These are phyloP conservation scores for Ogataea hybrid DNA, from an alignment of 1,139 yeast species.

Conservation along the genomic window DNA sequence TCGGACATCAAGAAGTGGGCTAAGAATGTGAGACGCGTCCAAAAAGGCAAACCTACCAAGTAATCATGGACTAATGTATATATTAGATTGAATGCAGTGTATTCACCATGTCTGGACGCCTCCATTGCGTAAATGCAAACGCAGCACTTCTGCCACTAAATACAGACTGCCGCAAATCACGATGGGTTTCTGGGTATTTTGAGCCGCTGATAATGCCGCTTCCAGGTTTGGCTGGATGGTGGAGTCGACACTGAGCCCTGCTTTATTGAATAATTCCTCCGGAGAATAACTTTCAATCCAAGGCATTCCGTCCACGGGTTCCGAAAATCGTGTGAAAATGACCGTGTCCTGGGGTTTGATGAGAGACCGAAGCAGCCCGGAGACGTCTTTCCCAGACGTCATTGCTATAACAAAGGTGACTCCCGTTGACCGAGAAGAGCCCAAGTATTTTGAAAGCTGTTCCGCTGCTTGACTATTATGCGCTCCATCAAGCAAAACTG, in stretches of 20 bases:
- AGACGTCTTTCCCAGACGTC: constrained; percentile 68
- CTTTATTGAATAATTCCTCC: constrained; percentile 36
- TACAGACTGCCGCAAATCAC: constrained; percentile 79
- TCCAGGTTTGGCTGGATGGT: constrained; percentile 9
- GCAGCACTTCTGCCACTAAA: constrained; percentile 65
- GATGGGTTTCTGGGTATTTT: constrained; percentile 19
- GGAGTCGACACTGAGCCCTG: constrained; percentile 37
- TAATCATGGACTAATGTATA: background rate
- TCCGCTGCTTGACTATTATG: constrained; percentile 84
- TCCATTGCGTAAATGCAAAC: constrained; percentile 31
- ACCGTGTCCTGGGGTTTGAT: constrained; percentile 52
- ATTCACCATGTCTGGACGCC: constrained; percentile 2
- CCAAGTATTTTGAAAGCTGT: constrained; percentile 53
- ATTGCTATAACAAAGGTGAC: constrained; percentile 69
- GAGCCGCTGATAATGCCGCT: constrained; percentile 12
- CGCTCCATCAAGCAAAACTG: constrained; percentile 80
- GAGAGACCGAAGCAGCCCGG: constrained; percentile 50
- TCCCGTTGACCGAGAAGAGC: background rate
- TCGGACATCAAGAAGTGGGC: constrained; percentile 32
- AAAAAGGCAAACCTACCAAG: constrained; percentile 31
- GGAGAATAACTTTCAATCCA: constrained; percentile 66
- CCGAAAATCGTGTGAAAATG: constrained; percentile 59
- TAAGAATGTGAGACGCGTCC: constrained; percentile 33
- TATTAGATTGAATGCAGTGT: background rate
- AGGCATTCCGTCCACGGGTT: constrained; percentile 80